Conservation (phyloP, 495 filamentous ascomycete species). For the Massariosphaeria phaeospora region DNA sequence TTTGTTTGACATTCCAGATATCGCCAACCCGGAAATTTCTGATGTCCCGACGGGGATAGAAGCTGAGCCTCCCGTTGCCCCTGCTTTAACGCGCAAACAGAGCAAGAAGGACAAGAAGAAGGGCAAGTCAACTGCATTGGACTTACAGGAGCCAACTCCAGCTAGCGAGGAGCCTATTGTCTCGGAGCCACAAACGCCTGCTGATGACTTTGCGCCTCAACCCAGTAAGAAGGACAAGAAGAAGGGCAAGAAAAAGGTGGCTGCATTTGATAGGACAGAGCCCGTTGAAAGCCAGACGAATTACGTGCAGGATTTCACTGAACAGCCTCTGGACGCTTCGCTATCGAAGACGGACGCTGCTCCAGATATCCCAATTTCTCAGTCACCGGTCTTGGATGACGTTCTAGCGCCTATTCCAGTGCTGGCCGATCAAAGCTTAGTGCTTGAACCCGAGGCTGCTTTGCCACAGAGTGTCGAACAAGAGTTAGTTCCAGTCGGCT, state of each 20-base stretch:
- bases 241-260: slow-evolving; percentile 5
- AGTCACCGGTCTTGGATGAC: too few species aligned
- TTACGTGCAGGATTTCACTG: too few species aligned
- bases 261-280: slow-evolving; percentile 1
- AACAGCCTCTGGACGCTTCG: too few species aligned
- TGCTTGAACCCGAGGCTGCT: too few species aligned
- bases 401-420: too few species aligned
- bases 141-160: slow-evolving; percentile 1
- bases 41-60: neutral
- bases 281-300: too few species aligned
- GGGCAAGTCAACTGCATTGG: slow-evolving; percentile 18
- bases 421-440: too few species aligned
- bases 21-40: neutral
- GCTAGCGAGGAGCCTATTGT: neutral
- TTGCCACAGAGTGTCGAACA: too few species aligned
- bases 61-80: slow-evolving; percentile 2
- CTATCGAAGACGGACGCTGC: too few species aligned
- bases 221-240: slow-evolving; percentile 19
- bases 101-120: slow-evolving; percentile 33
- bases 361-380: too few species aligned
- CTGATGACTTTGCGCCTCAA: slow-evolving; percentile 11
- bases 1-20: neutral
- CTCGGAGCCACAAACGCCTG: neutral
- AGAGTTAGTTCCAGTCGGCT: neutral
- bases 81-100: slow-evolving; percentile 11